These are phyloP conservation scores for Plasmodium gaboni DNA, from an alignment of 169 alveolate species.

Conservation along the genomic window DNA sequence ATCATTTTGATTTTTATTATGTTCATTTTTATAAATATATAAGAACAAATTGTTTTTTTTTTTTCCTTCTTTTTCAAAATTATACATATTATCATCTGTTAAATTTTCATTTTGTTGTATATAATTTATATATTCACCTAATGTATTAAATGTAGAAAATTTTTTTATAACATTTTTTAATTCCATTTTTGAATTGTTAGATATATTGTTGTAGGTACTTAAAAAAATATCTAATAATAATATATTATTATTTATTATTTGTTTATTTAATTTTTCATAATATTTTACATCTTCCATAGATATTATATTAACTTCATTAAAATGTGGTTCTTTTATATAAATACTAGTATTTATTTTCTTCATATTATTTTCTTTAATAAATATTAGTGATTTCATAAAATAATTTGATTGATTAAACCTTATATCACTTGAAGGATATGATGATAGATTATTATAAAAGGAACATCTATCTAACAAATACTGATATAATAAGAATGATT, in stretches of 20 bases:
- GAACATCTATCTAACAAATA: background rate
- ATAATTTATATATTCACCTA: conserved; percentile 42
- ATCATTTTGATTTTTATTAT: background rate
- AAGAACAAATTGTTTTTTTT: background rate
- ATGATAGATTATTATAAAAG: no score
- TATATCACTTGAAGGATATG: no score
- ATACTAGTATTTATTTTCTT: background rate
- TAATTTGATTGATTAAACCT: background rate
- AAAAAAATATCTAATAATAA: conserved; percentile 49
- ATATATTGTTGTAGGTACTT: conserved; percentile 8
- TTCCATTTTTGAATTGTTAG: background rate
- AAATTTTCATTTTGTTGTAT: conserved; percentile 7
- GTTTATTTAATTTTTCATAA: conserved; percentile 42
- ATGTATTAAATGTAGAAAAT: conserved; percentile 25
- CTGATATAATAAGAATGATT: conserved; percentile 28
- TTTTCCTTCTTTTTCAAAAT: background rate
- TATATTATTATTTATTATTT: conserved; percentile 15
- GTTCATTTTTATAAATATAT: background rate
- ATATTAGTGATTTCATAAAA: background rate
- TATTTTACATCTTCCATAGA: conserved; percentile 27
- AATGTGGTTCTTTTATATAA: background rate
- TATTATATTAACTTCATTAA: background rate
- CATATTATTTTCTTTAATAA: background rate
- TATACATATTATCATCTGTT: background rate
- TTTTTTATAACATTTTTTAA: conserved; percentile 13